phyloP scores from a whole-genome alignment of 805 yeast species.

The Wickerhamomyces rabaulensis region DNA sequence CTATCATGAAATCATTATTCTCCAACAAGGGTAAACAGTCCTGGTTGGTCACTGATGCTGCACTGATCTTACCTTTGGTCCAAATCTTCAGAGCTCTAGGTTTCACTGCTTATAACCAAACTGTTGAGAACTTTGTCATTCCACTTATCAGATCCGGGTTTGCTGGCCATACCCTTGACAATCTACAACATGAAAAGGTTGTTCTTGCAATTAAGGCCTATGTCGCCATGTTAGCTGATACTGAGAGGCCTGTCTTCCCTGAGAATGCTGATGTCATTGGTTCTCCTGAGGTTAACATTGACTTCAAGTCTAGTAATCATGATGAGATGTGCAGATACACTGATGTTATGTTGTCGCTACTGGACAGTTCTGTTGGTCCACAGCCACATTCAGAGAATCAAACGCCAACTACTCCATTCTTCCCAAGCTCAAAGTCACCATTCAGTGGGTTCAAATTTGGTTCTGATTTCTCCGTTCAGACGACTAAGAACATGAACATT shows the following conservation, averaged over 20 bases:
- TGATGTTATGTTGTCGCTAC: slow-evolving; percentile 46
- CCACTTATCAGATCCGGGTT: slow-evolving; percentile 63
- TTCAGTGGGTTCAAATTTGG: slow-evolving; percentile 36
- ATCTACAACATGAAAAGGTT: slow-evolving; percentile 62
- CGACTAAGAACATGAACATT: slow-evolving; percentile 34
- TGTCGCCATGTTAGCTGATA: slow-evolving; percentile 63
- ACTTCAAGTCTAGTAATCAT: slow-evolving; percentile 38
- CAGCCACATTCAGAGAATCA: slow-evolving; percentile 21
- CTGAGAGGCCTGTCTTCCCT: slow-evolving; percentile 74
- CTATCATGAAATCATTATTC: slow-evolving; percentile 52
- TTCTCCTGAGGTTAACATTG: slow-evolving; percentile 28
- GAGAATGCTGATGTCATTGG: slow-evolving; percentile 29
- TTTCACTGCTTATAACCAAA: slow-evolving; percentile 69
- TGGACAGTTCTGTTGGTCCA: slow-evolving; percentile 56
- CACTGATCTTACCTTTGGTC: slow-evolving; percentile 58
- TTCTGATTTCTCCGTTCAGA: slow-evolving; percentile 32
- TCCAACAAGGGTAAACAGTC: slow-evolving; percentile 57
- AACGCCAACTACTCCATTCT: slow-evolving; percentile 31
- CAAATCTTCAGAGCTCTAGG: slow-evolving; percentile 78
- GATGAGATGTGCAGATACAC: slow-evolving; percentile 65
- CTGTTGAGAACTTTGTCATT: slow-evolving; percentile 70
- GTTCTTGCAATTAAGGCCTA: slow-evolving; percentile 68
- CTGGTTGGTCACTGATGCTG: slow-evolving; percentile 68
- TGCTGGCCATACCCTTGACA: slow-evolving; percentile 55
- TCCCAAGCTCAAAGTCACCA: slow-evolving; percentile 27